phyloP scores from a whole-genome alignment of 805 yeast genomes.

The Yamadazyma sp. region DNA sequence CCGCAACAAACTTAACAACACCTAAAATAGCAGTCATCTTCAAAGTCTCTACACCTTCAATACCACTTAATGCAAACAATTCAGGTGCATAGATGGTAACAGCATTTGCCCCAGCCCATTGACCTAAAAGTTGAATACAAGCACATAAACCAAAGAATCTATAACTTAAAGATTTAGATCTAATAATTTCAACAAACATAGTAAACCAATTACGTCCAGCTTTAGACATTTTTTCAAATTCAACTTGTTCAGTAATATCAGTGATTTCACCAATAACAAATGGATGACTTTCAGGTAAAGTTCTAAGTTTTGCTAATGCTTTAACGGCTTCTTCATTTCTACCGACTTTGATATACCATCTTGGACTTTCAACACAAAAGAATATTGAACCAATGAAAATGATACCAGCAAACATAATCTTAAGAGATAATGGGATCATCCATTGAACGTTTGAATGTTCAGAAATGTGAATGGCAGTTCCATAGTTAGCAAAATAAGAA shows the following conservation, averaged over 20 bases:
- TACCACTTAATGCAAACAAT: constrained; percentile 47
- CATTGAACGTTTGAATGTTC: constrained; percentile 40
- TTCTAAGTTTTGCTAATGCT: constrained; percentile 41
- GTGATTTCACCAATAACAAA: constrained; percentile 48
- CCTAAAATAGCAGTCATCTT: constrained; percentile 52
- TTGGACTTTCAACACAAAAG: constrained; percentile 48
- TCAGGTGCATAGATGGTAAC: constrained; percentile 57
- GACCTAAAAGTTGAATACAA: constrained; percentile 46
- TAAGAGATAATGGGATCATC: constrained; percentile 50
- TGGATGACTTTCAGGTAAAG: constrained; percentile 45
- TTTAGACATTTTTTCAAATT: constrained; percentile 30
- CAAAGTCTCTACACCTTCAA: constrained; percentile 38
- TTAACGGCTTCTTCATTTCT: constrained; percentile 37
- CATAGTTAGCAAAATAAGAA: constrained; percentile 50
- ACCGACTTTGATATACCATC: constrained; percentile 48
- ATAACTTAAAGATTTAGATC: constrained; percentile 37
- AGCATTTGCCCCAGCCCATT: constrained; percentile 61
- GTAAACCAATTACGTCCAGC: constrained; percentile 27
- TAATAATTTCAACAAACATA: constrained; percentile 22
- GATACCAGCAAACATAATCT: constrained; percentile 47
- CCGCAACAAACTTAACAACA: constrained; percentile 48
- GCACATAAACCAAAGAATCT: constrained; percentile 43
- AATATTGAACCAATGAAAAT: constrained; percentile 39
- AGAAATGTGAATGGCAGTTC: constrained; percentile 46
- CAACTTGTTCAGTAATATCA: constrained; percentile 48